Conservation (phyloP, 371 early-diverging fungal genomes). For the Rhizopus microsporus region DNA sequence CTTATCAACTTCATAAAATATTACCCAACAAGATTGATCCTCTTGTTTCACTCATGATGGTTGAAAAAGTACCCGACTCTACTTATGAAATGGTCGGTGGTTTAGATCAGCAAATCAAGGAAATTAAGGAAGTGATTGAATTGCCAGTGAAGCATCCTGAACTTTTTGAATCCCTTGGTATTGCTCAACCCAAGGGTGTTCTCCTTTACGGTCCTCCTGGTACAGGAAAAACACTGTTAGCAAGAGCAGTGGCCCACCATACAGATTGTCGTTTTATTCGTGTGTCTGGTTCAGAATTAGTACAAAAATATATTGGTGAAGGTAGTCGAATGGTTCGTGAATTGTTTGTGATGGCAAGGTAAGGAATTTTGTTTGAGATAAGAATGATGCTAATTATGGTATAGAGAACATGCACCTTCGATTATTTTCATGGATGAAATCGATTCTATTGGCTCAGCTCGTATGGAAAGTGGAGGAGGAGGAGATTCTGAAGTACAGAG, state of each 20-base stretch:
- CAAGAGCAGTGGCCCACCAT: conserved; percentile 99
- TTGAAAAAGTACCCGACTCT: conserved; percentile 99
- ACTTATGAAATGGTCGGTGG: conserved; percentile 99
- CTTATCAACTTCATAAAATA: conserved; percentile 99
- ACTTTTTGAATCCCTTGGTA: conserved; percentile 48
- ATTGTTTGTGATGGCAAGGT: conserved; percentile 98
- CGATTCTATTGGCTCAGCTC: conserved; percentile 99
- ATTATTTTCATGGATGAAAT: conserved; percentile 99
- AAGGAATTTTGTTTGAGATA: background rate
- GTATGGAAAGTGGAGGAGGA: conserved; percentile 96
- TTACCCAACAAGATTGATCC: conserved; percentile 99
- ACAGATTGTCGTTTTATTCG: conserved; percentile 99
- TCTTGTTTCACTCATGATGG: conserved; percentile 99
- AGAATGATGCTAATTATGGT: background rate
- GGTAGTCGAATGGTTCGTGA: conserved; percentile 99
- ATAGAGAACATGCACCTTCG: conserved; percentile 93
- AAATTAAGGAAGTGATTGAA: conserved; percentile 99
- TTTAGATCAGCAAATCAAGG: conserved; percentile 99
- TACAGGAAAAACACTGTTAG: conserved; percentile 99
- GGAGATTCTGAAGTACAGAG: conserved; percentile 99
- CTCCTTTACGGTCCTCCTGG: conserved; percentile 99
- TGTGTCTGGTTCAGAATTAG: conserved; percentile 99
- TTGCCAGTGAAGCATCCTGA: conserved; percentile 91
- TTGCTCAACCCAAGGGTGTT: conserved; percentile 82
- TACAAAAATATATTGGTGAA: conserved; percentile 98